phyloP scores from a whole-genome alignment of 176 grass and related monocot genomes.

The Guadua angustifolia region DNA sequence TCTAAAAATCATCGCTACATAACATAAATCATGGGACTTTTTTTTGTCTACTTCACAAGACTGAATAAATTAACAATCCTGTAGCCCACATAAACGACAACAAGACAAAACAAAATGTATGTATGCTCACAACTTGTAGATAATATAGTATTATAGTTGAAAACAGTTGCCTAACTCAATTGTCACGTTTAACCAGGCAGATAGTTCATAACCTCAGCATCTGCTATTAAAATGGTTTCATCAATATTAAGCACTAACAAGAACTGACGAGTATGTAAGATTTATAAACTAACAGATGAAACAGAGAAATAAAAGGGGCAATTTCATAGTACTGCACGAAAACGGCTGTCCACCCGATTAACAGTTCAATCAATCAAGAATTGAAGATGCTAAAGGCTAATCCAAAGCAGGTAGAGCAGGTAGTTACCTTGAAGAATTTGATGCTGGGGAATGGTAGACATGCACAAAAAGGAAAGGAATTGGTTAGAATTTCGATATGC shows the following conservation, averaged over 20 bases:
- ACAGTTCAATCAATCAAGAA: background rate
- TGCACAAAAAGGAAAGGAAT: constrained; percentile 22
- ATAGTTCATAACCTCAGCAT: background rate
- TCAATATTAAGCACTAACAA: constrained; percentile 2
- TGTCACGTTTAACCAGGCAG: background rate
- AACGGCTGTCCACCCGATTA: background rate
- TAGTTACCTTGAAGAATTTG: constrained; percentile 92
- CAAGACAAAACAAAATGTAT: background rate
- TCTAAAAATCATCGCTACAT: background rate
- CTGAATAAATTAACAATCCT: constrained; percentile 34
- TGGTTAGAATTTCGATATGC: constrained; percentile 27
- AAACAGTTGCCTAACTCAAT: background rate
- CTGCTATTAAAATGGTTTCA: background rate
- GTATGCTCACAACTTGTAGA: background rate
- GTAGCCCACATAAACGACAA: background rate
- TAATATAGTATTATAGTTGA: background rate
- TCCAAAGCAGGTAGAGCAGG: background rate
- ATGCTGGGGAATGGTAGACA: constrained; percentile 55
- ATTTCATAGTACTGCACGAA: background rate
- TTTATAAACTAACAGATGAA: background rate
- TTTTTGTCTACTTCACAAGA: background rate
- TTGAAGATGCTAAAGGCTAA: background rate
- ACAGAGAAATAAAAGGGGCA: background rate
- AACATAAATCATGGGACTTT: background rate
- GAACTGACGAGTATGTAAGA: background rate